Evolutionary conservation across 1,284 basidiomycete species (phyloP).

Genomic region (Irpex sp.): DNA sequence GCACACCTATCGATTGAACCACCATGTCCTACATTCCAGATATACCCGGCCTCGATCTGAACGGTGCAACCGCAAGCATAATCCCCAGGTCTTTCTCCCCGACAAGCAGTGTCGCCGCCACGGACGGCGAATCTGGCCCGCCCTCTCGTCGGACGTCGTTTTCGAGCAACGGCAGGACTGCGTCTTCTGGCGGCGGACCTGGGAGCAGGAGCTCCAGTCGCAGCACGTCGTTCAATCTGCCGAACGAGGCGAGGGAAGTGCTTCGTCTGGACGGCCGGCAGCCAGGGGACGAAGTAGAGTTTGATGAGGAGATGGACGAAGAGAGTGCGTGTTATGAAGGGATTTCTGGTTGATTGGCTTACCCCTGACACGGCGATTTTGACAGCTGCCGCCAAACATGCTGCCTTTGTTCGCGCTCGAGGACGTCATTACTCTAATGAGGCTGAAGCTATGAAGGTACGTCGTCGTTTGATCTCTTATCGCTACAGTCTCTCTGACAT

Average conservation of each 20-base stretch:
- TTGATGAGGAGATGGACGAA: constrained; percentile 82
- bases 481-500: constrained; percentile 3
- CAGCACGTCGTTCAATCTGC: constrained; percentile 81
- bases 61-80: constrained; percentile 25
- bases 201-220: constrained; percentile 67
- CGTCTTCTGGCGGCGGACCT: constrained; percentile 49
- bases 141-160: constrained; percentile 81
- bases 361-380: not conserved
- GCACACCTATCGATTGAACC: not conserved
- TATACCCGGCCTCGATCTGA: constrained; percentile 62
- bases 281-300: constrained; percentile 58
- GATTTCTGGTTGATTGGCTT: constrained; percentile 2
- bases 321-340: constrained; percentile 53
- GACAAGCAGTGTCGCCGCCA: constrained; percentile 29
- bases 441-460: constrained; percentile 88
- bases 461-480: constrained; percentile 14
- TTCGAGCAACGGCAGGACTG: constrained; percentile 54
- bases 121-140: constrained; percentile 52
- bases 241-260: constrained; percentile 59
- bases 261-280: constrained; percentile 40
- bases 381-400: constrained; percentile 76
- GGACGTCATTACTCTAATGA: constrained; percentile 89
- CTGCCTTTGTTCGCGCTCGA: constrained; percentile 78
- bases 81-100: constrained; percentile 25
- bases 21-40: constrained; percentile 40